Evolutionary conservation across 495 filamentous ascomycete genomes (phyloP), one percentile per base, ranked within the genome.

Genomic region (Jackrogersella minutella): DNA sequence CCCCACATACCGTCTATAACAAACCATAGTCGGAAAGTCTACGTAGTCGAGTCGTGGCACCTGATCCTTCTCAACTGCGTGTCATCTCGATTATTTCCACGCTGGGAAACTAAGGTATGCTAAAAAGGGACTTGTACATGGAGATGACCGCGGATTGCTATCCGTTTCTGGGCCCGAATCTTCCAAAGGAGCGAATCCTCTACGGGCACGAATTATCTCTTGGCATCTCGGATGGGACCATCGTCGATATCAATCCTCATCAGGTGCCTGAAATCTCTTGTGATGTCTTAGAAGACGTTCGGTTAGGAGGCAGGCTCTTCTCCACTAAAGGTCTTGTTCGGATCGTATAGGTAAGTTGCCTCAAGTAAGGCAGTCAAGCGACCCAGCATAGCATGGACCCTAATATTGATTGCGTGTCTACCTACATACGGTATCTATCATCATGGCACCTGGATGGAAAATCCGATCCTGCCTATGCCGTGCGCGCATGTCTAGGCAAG

Each of bases 21-120:
- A 3, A 24, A 3, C 19, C 30, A 22, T 33, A 24, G 26, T 3
- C 3, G 26, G 26, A 3, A 30, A 30, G 46, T 28, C 40, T 66
- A 61, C 51, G 64, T 68, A 56, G 33, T 53, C 57, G 58, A 64
- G 39, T 68, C 66, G 61, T 69, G 64, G 70, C 72, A 74, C 72
- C 72, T 74, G 72, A 74, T 71, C 72, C 62, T 73, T 41, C 19
- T 69, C 62, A 62, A 74, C 72, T 74, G 72, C 72, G 72, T 74
- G 72, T 74, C 70, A 74, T 74, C 64, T 70, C 61, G 63, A 70
- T 66, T 37, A 14, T 44, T 43, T 63, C 59, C 49, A 64, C 55
- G 60, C 47, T 57, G 26, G 61, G 66, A 69, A 31, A 62, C 41
- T 33, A 51, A 44, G 33, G 56, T 49, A 55, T 50, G 39, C 56